Evolutionary conservation across 768 basidiomycete species (phyloP), one percentile per base, ranked within the genome.

Genomic region (Glaciozyma martinii): DNA sequence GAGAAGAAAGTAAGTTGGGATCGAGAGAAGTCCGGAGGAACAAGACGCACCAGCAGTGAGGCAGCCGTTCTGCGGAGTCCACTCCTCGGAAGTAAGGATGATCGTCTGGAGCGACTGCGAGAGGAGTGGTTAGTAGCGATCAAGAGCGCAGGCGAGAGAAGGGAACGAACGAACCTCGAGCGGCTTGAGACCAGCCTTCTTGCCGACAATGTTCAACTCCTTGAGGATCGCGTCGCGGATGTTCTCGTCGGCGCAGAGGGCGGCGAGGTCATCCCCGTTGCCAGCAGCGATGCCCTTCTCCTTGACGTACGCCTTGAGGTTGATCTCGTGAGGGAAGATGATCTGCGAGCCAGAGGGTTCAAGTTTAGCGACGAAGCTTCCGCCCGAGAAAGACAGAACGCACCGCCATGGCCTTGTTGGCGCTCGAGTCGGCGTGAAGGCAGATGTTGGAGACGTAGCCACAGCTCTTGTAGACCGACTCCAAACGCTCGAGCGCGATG

Each of bases 1-100:
- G 46, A 47, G 21, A 16, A 7, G 46, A 23, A 47, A 18, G n/a
- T n/a, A 25, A 18, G 29, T 54, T 6, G n/a, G n/a, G n/a, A n/a
- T n/a, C n/a, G n/a, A 54, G 13, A 54, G 15, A 19, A 30, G 53
- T 9, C 32, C 29, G 53, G n/a, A 25, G 13, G n/a, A 25, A 25
- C 4, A 50, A 13, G 23, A 6, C 27, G 53, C 3, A 54, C 50
- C 54, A 32, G 90, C 88, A 0, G 91, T 93, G 52, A 91, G 83
- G 50, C 90, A 80, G 47, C 89, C 91, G 65, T 76, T 88, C 80
- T 93, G 88, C 0, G 91, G 89, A 9, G 90, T 92, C 91, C 92
- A 94, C 78, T 93, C 91, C 2, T 90, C 89, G 16, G 85, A 74
- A 4, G 86, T 85, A 72, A 95, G 77, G 21, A 95, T 80, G 30